Conservation (phyloP, 306 rosid species). For the Cicer judaicum region DNA sequence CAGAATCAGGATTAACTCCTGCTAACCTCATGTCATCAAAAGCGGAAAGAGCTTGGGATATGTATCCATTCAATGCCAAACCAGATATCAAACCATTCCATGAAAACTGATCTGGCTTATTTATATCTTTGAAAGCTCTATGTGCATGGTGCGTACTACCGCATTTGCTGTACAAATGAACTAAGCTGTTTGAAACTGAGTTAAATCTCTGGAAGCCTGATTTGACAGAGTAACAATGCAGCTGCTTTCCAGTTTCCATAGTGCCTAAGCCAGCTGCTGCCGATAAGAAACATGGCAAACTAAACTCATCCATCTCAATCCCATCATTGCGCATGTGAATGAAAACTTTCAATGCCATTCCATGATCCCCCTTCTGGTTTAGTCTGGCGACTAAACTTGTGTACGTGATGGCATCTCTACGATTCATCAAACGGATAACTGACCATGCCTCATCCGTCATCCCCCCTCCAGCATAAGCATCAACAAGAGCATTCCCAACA, state of each 20-base stretch:
- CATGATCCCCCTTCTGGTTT: slow-evolving; percentile 64
- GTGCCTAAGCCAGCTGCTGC: slow-evolving; percentile 67
- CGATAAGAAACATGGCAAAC: slow-evolving; percentile 70
- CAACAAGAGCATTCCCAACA: slow-evolving; percentile 77
- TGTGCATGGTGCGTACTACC: slow-evolving; percentile 58
- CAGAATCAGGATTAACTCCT: slow-evolving; percentile 59
- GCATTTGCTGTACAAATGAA: slow-evolving; percentile 68
- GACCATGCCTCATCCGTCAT: slow-evolving; percentile 59
- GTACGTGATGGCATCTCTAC: slow-evolving; percentile 65
- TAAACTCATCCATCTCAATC: slow-evolving; percentile 62
- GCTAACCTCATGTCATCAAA: slow-evolving; percentile 74
- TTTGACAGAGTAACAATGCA: slow-evolving; percentile 64
- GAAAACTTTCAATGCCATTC: slow-evolving; percentile 55
- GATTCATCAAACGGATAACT: slow-evolving; percentile 54
- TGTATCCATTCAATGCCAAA: slow-evolving; percentile 55
- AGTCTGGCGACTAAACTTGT: slow-evolving; percentile 64
- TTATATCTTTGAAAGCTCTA: slow-evolving; percentile 58
- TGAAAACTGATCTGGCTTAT: slow-evolving; percentile 60
- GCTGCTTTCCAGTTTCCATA: slow-evolving; percentile 63
- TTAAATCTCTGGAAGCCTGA: slow-evolving; percentile 52
- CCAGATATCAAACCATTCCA: slow-evolving; percentile 74
- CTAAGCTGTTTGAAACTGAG: slow-evolving; percentile 62
- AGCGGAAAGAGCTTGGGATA: slow-evolving; percentile 59
- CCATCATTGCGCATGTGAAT: slow-evolving; percentile 54
- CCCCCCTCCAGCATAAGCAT: slow-evolving; percentile 67